Evolutionary conservation across 2,329 filamentous ascomycete genomes (phyloP), one percentile per base, ranked within the genome.

Genomic region (Trichothecium roseum): DNA sequence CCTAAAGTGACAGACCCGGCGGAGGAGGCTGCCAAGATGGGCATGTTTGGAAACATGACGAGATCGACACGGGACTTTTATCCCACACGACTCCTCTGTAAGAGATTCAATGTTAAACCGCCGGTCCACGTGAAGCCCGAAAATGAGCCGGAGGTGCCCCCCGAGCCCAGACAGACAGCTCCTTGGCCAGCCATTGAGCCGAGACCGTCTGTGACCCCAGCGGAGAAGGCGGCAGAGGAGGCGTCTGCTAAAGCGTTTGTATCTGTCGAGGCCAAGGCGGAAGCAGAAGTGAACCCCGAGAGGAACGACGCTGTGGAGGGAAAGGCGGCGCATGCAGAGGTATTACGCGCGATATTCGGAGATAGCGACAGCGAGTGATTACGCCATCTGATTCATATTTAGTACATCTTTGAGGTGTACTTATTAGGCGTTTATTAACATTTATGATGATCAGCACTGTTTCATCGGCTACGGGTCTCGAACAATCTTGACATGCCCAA

Each of bases 331-430:
- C 78, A 81, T 13, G 84, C 88, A 33, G 84, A 83, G 30, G 79
- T 95, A 0, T 87, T 95, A 48, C 84, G 76, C 46, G 84, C 86
- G n/a, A 87, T 96, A 20, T 96, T 96, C 69, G 89, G 88, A 5
- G 85, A 87, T 53, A 83, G 83, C 50, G 81, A 82, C 44, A 82
- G 85, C 46, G 81, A 85, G 37, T 54, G 40, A 42, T 24, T 24
- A n/a, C n/a, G n/a, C n/a, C n/a, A n/a, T n/a, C n/a, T n/a, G n/a
- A n/a, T n/a, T n/a, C n/a, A n/a, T n/a, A n/a, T n/a, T n/a, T n/a
- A n/a, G n/a, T n/a, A n/a, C n/a, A n/a, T n/a, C n/a, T n/a, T n/a
- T n/a, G n/a, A n/a, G n/a, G n/a, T n/a, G n/a, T n/a, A n/a, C n/a
- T n/a, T n/a, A n/a, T n/a, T n/a, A n/a, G n/a, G n/a, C n/a, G n/a